Conservation (phyloP, 202 grass and related monocot species). For the Panicum virgatum region DNA sequence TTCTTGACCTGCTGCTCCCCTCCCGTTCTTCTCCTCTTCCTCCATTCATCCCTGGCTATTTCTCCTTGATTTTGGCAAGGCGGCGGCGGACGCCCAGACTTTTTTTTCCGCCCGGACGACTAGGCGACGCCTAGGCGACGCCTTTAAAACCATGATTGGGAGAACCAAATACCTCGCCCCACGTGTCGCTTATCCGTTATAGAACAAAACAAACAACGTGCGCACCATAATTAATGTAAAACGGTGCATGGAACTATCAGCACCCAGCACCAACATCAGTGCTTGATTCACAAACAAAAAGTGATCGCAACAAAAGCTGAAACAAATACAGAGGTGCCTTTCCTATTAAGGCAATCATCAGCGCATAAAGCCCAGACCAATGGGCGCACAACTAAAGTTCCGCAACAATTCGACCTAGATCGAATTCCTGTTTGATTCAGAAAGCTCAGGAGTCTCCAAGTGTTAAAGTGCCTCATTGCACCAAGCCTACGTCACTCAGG, state of each 20-base stretch:
- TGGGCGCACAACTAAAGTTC: neutral
- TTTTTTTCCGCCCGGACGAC: no score
- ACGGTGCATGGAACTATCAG: neutral
- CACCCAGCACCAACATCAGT: neutral
- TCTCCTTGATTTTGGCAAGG: no score
- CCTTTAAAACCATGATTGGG: no score
- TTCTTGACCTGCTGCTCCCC: no score
- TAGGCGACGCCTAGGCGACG: no score
- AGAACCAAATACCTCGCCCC: neutral
- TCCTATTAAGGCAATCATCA: neutral
- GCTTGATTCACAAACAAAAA: neutral
- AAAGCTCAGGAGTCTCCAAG: neutral
- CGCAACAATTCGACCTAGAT: neutral
- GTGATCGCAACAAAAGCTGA: neutral
- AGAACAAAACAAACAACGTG: conserved; percentile 15
- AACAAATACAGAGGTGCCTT: neutral
- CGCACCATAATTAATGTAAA: neutral
- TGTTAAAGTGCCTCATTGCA: neutral
- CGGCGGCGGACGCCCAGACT: no score
- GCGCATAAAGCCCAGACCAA: neutral
- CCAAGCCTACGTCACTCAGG: neutral
- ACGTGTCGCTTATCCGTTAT: neutral
- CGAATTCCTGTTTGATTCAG: neutral
- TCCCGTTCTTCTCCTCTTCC: no score
- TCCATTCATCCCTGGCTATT: no score